A percentile compares a stretch with the other conserved stretches of the same genome.
Conservation (phyloP, 2,329 filamentous ascomycete genomes). For the Colletotrichum liaoningense region DNA sequence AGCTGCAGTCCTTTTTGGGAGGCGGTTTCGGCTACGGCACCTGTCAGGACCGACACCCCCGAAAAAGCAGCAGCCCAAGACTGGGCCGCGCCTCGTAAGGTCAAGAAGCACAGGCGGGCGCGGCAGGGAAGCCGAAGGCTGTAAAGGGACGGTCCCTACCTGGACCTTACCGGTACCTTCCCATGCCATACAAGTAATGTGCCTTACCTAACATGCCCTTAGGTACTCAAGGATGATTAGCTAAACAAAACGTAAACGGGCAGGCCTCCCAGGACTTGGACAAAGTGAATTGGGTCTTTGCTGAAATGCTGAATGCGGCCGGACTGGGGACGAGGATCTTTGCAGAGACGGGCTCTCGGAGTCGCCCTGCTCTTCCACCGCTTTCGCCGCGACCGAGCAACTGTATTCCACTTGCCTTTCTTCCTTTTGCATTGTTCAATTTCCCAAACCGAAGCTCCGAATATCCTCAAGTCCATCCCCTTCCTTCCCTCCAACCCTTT, state of each 20-base stretch:
- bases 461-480: neutral
- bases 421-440: conserved; percentile 14
- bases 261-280: conserved; percentile 8
- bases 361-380: conserved; percentile 15
- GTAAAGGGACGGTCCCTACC: no score
- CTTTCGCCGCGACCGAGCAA: conserved; percentile 14
- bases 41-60: conserved; percentile 9
- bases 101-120: neutral
- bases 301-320: neutral
- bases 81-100: neutral
- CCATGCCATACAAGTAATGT: neutral
- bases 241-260: conserved; percentile 9
- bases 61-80: neutral
- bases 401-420: conserved; percentile 21
- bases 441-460: conserved; percentile 10
- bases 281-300: neutral
- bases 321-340: conserved; percentile 20
- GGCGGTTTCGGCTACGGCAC: conserved; percentile 9
- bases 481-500: neutral
- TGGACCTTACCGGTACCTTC: no score
- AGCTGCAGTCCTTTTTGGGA: neutral
- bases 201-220: neutral
- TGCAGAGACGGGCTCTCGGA: conserved; percentile 23
- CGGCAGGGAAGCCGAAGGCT: neutral
- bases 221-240: conserved; percentile 20